A percentile compares a stretch with the other conserved stretches of the same genome.
These are phyloP conservation scores for Taiwanofungus camphoratus DNA, from an alignment of 1,284 basidiomycete species.

Conservation along the genomic window DNA sequence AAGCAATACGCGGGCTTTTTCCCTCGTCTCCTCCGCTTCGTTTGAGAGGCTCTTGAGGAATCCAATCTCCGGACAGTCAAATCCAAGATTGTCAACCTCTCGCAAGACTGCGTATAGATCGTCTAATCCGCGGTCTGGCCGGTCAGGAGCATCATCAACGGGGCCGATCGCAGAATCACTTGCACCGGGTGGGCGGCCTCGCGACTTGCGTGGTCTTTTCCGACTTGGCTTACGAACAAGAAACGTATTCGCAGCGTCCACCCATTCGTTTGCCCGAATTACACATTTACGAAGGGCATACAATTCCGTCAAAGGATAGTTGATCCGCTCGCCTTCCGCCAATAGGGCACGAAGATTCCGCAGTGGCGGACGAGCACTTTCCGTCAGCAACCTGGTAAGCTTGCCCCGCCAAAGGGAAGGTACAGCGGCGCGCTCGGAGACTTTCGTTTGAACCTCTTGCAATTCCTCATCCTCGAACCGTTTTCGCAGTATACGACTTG, in stretches of 20 bases:
- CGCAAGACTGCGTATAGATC: conserved; percentile 64
- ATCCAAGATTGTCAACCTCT: conserved; percentile 72
- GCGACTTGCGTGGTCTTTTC: conserved; percentile 62
- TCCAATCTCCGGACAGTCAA: conserved; percentile 72
- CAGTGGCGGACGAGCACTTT: conserved; percentile 67
- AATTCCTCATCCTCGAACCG: conserved; percentile 83
- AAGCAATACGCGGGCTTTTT: conserved; percentile 49
- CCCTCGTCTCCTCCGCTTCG: conserved; percentile 61
- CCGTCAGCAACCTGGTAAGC: conserved; percentile 60
- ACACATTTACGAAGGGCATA: conserved; percentile 74
- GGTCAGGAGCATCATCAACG: conserved; percentile 54
- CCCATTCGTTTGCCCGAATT: conserved; percentile 77
- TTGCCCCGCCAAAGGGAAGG: conserved; percentile 76
- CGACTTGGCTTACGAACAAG: conserved; percentile 66
- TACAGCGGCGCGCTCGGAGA: conserved; percentile 67
- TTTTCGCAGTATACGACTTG: conserved; percentile 66
- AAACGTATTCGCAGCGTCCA: conserved; percentile 70
- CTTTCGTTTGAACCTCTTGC: conserved; percentile 56
- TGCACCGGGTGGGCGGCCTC: conserved; percentile 39
- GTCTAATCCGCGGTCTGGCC: conserved; percentile 59
- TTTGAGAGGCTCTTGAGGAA: conserved; percentile 51
- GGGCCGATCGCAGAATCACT: conserved; percentile 8
- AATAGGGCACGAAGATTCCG: conserved; percentile 74
- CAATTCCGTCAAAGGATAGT: conserved; percentile 69
- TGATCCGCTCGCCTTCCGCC: conserved; percentile 85